phyloP scores from a whole-genome alignment of 164 flowering plant species.

The Berberis vulgaris region DNA sequence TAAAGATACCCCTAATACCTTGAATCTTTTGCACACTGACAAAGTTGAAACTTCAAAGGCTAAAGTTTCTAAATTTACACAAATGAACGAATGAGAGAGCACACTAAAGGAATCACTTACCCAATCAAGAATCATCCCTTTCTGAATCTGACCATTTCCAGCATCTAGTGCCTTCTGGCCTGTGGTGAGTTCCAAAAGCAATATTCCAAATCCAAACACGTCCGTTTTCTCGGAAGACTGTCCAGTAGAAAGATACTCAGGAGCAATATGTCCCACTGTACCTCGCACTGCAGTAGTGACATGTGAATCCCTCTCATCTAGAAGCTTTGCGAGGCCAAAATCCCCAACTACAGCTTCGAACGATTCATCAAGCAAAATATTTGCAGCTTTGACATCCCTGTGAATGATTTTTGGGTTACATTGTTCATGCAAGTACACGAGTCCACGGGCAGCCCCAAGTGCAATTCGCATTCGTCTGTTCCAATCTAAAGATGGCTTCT shows the following conservation, averaged over 20 bases:
- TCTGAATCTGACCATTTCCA: conserved; percentile 67
- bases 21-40: neutral
- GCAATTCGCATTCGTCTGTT: conserved; percentile 70
- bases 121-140: conserved; percentile 90
- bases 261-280: conserved; percentile 94
- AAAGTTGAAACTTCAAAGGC: neutral
- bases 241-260: conserved; percentile 96
- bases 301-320: conserved; percentile 82
- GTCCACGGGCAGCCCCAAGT: conserved; percentile 85
- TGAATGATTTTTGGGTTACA: conserved; percentile 90
- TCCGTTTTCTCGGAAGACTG: conserved; percentile 98
- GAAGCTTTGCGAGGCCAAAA: conserved; percentile 90
- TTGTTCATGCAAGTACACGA: conserved; percentile 86
- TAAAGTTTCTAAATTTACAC: neutral
- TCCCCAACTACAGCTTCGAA: conserved; percentile 98
- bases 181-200: conserved; percentile 85
- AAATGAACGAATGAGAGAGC: neutral
- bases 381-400: conserved; percentile 97
- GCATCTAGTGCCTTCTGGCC: conserved; percentile 80
- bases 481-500: conserved; percentile 79
- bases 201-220: conserved; percentile 92
- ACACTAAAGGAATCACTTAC: conserved; percentile 28
- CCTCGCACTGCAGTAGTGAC: conserved; percentile 98
- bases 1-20: too few species aligned
- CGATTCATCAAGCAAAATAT: conserved; percentile 83